Evolutionary conservation across 2,329 filamentous ascomycete genomes (phyloP).

Genomic region (Botryotinia globosa): DNA sequence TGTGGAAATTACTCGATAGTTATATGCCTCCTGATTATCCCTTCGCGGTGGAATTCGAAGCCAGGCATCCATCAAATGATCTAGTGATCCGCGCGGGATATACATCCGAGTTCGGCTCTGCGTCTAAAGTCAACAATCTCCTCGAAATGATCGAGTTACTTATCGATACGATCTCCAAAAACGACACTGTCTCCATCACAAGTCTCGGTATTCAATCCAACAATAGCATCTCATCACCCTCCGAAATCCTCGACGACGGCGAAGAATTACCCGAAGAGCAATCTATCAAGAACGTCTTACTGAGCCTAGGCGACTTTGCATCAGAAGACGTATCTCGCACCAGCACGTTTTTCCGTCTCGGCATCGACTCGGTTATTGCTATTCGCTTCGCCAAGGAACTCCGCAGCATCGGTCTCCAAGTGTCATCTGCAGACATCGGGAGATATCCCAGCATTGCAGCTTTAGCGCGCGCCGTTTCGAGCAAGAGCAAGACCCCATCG

Average conservation of each 20-base stretch:
- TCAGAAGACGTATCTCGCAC: neutral
- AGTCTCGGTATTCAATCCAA: slow-evolving; percentile 4
- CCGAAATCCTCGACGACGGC: neutral
- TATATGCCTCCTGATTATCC: slow-evolving; percentile 11
- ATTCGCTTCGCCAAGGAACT: slow-evolving; percentile 45
- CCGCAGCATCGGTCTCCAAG: slow-evolving; percentile 31
- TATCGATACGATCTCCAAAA: neutral
- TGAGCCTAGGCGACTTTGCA: neutral
- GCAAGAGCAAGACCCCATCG: neutral
- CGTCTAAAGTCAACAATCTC: neutral
- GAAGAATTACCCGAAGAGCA: neutral
- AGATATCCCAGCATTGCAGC: slow-evolving; percentile 41
- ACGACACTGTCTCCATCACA: neutral
- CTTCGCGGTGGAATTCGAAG: slow-evolving; percentile 14
- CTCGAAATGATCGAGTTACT: slow-evolving; percentile 6
- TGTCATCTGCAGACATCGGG: slow-evolving; percentile 46
- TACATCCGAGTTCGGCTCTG: neutral
- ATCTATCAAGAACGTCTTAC: neutral
- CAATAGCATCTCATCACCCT: neutral
- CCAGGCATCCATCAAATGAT: neutral
- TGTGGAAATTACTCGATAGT: slow-evolving; percentile 5
- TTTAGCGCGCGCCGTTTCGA: slow-evolving; percentile 37
- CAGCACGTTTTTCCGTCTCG: slow-evolving; percentile 39
- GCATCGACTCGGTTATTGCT: slow-evolving; percentile 39
- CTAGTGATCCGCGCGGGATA: slow-evolving; percentile 1